A percentile compares a stretch with the other conserved stretches of the same genome.
Evolutionary conservation across 768 basidiomycete species (phyloP).

Genomic region (Galerina marginata): DNA sequence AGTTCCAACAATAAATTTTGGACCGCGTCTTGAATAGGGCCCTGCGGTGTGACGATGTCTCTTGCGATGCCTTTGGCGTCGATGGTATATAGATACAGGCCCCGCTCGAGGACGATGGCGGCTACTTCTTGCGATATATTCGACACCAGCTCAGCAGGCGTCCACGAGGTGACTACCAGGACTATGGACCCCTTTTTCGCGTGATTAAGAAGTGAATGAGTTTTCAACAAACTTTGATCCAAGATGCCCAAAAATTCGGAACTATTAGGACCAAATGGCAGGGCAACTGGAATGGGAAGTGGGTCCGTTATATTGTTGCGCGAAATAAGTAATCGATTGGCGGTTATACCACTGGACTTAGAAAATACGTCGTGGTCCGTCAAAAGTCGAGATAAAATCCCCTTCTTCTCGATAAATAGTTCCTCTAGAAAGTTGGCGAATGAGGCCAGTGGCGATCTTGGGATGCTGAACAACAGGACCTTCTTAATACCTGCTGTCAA

Average conservation of each 20-base stretch:
- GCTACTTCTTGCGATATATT: constrained; percentile 64
- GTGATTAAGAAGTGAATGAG: constrained; percentile 72
- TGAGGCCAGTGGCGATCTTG: constrained; percentile 57
- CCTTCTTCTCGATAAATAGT: constrained; percentile 57
- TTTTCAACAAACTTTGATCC: constrained; percentile 78
- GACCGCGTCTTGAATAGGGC: constrained; percentile 42
- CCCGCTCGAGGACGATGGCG: constrained; percentile 52
- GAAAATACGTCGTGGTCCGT: constrained; percentile 79
- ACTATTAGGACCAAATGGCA: constrained; percentile 59
- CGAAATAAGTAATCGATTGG: constrained; percentile 71
- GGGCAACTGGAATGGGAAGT: constrained; percentile 56
- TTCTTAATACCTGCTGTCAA: constrained; percentile 58
- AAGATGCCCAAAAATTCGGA: constrained; percentile 78
- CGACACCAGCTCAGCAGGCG: constrained; percentile 69
- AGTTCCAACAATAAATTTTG: constrained; percentile 71
- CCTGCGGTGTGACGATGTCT: constrained; percentile 40
- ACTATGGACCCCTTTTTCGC: constrained; percentile 73
- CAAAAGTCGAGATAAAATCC: constrained; percentile 63
- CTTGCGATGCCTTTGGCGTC: constrained; percentile 61
- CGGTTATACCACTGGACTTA: constrained; percentile 70
- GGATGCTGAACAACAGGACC: constrained; percentile 69
- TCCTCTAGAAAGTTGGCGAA: constrained; percentile 63
- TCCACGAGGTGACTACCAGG: constrained; percentile 79
- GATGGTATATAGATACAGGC: constrained; percentile 63
- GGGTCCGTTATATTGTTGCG: constrained; percentile 43